Percentiles rank a stretch among this genome's conserved stretches.
These are phyloP conservation scores for Pythium folliculosum DNA, from an alignment of 352 stramenopile genomes.

Conservation along the genomic window DNA sequence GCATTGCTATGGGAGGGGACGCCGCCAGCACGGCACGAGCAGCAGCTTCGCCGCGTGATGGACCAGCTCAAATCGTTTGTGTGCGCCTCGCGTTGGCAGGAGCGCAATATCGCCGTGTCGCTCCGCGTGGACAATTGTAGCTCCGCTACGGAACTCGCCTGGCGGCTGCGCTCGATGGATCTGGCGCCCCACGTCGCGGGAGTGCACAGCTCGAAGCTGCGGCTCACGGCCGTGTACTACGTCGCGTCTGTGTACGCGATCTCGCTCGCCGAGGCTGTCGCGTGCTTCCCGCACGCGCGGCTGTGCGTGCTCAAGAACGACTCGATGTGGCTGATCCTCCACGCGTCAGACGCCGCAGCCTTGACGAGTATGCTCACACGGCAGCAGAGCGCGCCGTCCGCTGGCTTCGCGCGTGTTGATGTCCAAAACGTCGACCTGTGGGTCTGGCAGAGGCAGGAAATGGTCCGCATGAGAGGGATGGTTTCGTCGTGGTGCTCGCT, in stretches of 20 bases:
- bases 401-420: no score
- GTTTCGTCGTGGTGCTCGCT: no score
- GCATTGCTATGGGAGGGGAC: neutral
- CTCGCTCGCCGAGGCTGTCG: neutral
- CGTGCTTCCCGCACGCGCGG: neutral
- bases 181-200: neutral
- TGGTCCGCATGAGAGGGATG: no score
- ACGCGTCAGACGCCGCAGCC: no score
- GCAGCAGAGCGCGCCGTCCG: no score
- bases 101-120: neutral
- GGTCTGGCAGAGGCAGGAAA: no score
- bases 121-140: neutral
- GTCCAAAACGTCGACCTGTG: no score
- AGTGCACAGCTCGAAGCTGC: neutral
- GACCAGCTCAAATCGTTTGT: no score
- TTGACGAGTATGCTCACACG: no score
- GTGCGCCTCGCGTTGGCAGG: neutral
- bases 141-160: neutral
- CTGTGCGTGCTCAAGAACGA: neutral
- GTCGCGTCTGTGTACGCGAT: neutral
- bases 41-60: no score
- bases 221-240: neutral
- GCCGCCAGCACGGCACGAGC: no score
- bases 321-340: no score
- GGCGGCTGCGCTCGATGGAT: neutral